These are phyloP conservation scores for Pleurotus pulmonarius DNA, from an alignment of 768 basidiomycete genomes.

Conservation along the genomic window DNA sequence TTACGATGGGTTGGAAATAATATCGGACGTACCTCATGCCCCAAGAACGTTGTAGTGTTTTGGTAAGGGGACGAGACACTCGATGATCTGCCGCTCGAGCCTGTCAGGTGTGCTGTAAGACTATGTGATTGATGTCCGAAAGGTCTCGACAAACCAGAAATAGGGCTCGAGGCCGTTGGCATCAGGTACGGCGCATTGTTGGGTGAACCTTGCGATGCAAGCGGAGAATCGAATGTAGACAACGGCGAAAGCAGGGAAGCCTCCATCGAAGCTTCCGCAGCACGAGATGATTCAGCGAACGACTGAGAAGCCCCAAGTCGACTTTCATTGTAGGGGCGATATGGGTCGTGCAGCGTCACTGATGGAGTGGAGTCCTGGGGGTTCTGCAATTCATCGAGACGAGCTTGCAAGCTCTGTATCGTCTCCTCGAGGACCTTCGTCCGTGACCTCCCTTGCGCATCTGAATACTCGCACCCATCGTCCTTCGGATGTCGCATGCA, in stretches of 20 bases:
- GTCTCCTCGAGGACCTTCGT: conserved; percentile 61
- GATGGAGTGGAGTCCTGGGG: conserved; percentile 44
- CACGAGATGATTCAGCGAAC: neutral
- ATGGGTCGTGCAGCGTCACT: conserved; percentile 49
- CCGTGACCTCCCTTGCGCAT: conserved; percentile 56
- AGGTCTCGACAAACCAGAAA: conserved; percentile 41
- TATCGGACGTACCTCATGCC: conserved; percentile 30
- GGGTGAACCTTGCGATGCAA: neutral
- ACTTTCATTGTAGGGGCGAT: conserved; percentile 28
- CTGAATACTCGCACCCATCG: conserved; percentile 71
- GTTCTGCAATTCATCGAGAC: conserved; percentile 55
- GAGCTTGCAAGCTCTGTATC: conserved; percentile 49
- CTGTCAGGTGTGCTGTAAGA: conserved; percentile 35
- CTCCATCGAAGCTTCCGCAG: neutral
- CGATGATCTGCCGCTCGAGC: conserved; percentile 36
- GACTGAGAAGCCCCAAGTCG: conserved; percentile 24
- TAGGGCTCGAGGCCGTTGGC: conserved; percentile 36
- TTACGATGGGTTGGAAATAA: neutral
- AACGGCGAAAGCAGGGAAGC: conserved; percentile 1
- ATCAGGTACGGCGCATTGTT: conserved; percentile 6
- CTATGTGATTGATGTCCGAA: conserved; percentile 30
- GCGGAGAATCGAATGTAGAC: neutral
- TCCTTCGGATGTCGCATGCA: conserved; percentile 56
- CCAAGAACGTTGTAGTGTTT: conserved; percentile 32
- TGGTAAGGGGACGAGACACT: conserved; percentile 32